These are phyloP conservation scores for Alternaria viburni DNA, from an alignment of 2,329 filamentous ascomycete species.

Conservation along the genomic window DNA sequence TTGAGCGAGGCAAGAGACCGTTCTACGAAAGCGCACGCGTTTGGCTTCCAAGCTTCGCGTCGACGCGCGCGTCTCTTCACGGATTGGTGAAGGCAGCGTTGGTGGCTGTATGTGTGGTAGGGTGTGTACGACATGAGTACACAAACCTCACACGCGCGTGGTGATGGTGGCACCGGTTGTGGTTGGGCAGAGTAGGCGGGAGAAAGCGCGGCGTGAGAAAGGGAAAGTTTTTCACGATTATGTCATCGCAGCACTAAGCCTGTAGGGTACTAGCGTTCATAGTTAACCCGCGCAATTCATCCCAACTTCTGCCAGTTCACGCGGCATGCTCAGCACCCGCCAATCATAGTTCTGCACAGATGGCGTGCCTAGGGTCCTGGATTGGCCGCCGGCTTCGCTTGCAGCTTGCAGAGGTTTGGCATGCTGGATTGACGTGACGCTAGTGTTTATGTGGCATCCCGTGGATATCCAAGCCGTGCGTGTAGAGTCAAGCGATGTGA, in stretches of 20 bases:
- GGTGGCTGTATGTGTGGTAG: no score
- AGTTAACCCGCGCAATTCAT: background rate
- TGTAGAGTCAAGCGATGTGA: slow-evolving; percentile 16
- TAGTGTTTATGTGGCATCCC: slow-evolving; percentile 24
- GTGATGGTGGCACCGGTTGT: background rate
- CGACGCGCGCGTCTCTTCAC: background rate
- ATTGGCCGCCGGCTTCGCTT: background rate
- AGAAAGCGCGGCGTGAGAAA: background rate
- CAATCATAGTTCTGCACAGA: background rate
- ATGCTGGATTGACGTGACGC: slow-evolving; percentile 12
- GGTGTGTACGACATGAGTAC: background rate
- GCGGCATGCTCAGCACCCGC: slow-evolving; percentile 1
- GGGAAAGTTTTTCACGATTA: slow-evolving; percentile 13
- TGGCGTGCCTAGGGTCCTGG: background rate
- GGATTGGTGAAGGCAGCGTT: background rate
- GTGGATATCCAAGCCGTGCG: slow-evolving; percentile 14
- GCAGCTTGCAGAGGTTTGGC: slow-evolving; percentile 1
- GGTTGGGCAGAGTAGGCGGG: slow-evolving; percentile 3
- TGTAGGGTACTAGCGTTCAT: background rate
- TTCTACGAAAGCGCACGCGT: background rate
- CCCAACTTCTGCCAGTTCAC: slow-evolving; percentile 5
- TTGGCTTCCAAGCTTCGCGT: background rate
- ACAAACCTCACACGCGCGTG: background rate
- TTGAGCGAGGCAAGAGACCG: slow-evolving; percentile 50
- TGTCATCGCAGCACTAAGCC: background rate